Percentiles rank a stretch among this genome's conserved stretches.
Evolutionary conservation across 2,329 filamentous ascomycete genomes (phyloP).

Genomic region (Trichoderma gracile): DNA sequence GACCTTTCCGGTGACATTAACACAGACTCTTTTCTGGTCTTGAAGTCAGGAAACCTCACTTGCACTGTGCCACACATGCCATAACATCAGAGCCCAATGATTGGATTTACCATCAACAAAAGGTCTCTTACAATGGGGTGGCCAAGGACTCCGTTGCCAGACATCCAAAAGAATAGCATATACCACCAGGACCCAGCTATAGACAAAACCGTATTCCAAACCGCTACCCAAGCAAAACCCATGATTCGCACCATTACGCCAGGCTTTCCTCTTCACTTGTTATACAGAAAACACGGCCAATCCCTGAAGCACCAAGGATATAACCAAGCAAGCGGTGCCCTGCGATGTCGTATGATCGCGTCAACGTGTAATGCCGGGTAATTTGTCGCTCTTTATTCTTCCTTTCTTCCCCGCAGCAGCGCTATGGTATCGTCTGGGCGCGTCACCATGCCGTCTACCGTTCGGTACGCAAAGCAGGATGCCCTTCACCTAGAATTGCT

Average conservation of each 20-base stretch:
- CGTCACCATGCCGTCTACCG: not conserved
- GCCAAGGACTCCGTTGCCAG: no score
- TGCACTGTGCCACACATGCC: no score
- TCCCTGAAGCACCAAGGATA: not conserved
- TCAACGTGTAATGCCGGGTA: not conserved
- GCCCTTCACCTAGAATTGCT: constrained; percentile 36
- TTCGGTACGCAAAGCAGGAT: not conserved
- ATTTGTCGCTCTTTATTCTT: not conserved
- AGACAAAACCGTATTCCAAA: constrained; percentile 16
- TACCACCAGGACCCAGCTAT: constrained; percentile 6
- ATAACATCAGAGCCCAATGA: no score
- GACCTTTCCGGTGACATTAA: no score
- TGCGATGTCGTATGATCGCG: not conserved
- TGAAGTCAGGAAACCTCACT: no score
- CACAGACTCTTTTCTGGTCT: no score
- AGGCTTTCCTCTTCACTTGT: not conserved
- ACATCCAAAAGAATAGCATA: not conserved
- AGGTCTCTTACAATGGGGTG: no score
- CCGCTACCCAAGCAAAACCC: constrained; percentile 1
- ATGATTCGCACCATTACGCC: constrained; percentile 13
- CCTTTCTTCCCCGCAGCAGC: not conserved
- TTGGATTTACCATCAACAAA: no score
- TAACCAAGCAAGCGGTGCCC: not conserved
- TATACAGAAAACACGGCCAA: not conserved
- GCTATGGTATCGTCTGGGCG: not conserved